phyloP scores from a whole-genome alignment of 192 early-diverging fungal species.

The Umbelopsis sp. region DNA sequence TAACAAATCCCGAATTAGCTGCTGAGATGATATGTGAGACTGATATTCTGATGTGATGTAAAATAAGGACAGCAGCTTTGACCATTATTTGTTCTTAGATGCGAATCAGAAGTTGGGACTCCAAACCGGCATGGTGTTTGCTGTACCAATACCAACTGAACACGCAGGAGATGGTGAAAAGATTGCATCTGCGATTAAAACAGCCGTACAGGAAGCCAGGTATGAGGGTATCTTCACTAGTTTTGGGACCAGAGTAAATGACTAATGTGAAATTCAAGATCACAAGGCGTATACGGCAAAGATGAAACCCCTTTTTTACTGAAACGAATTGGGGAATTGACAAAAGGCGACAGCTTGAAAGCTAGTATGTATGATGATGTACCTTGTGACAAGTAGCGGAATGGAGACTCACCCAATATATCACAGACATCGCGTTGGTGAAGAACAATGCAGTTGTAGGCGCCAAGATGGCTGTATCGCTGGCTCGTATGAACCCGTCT shows the following conservation, averaged over 20 bases:
- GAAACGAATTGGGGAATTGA: slow-evolving; percentile 82
- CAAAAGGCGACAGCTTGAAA: slow-evolving; percentile 75
- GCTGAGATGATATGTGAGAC: slow-evolving; percentile 59
- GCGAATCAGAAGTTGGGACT: slow-evolving; percentile 66
- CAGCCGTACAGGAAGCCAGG: slow-evolving; percentile 73
- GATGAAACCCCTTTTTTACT: slow-evolving; percentile 94
- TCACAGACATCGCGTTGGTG: slow-evolving; percentile 84
- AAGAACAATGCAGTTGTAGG: slow-evolving; percentile 91
- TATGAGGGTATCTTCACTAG: slow-evolving; percentile 27
- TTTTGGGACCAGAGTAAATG: neutral
- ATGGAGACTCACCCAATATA: neutral
- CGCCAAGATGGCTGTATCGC: slow-evolving; percentile 70
- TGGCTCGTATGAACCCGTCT: slow-evolving; percentile 26
- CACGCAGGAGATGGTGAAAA: slow-evolving; percentile 58
- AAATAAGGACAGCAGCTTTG: neutral
- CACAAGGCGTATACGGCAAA: slow-evolving; percentile 74
- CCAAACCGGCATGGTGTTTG: slow-evolving; percentile 83
- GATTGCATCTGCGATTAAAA: slow-evolving; percentile 73
- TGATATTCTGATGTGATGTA: neutral
- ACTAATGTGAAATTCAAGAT: slow-evolving; percentile 36
- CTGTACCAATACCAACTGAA: slow-evolving; percentile 84
- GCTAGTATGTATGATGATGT: slow-evolving; percentile 62
- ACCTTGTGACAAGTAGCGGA: slow-evolving; percentile 27
- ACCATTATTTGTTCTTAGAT: slow-evolving; percentile 32
- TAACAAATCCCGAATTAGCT: slow-evolving; percentile 53